A percentile compares a stretch with the other conserved stretches of the same genome.
phyloP scores from a whole-genome alignment of 176 grass and related monocot genomes.

The Zizania latifolia region DNA sequence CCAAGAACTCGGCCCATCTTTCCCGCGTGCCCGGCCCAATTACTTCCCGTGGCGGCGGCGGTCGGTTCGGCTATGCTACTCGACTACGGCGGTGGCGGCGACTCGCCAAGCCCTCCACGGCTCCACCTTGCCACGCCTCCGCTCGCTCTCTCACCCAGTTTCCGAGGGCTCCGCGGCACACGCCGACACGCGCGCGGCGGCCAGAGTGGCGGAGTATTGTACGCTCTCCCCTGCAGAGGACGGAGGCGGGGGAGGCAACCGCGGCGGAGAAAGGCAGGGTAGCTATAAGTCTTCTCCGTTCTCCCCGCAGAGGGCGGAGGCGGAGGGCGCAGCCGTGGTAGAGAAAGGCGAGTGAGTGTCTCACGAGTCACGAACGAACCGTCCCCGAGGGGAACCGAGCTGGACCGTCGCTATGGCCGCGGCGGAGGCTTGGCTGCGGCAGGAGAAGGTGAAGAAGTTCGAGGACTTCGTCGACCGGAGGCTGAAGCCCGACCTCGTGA shows the following conservation, averaged over 20 bases:
- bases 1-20: neutral
- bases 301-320: neutral
- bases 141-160: neutral
- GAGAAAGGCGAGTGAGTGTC: neutral
- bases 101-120: neutral
- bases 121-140: neutral
- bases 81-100: too few species aligned
- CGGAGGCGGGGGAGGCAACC: too few species aligned
- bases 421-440: conserved; percentile 16
- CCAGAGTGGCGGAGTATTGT: too few species aligned
- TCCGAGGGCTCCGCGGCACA: neutral
- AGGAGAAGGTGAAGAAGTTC: conserved; percentile 70
- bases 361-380: neutral
- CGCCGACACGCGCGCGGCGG: neutral
- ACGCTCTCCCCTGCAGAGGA: too few species aligned
- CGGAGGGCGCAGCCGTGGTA: neutral
- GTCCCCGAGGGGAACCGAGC: too few species aligned
- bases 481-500: conserved; percentile 73
- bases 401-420: conserved; percentile 4
- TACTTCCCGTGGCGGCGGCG: neutral
- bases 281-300: too few species aligned
- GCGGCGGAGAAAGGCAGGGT: too few species aligned
- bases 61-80: neutral
- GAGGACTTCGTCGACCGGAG: conserved; percentile 70
- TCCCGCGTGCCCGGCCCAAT: neutral